Evolutionary conservation across 2,329 filamentous ascomycete genomes (phyloP), one percentile per base, ranked within the genome.

Genomic region (Microcera coccophila): DNA sequence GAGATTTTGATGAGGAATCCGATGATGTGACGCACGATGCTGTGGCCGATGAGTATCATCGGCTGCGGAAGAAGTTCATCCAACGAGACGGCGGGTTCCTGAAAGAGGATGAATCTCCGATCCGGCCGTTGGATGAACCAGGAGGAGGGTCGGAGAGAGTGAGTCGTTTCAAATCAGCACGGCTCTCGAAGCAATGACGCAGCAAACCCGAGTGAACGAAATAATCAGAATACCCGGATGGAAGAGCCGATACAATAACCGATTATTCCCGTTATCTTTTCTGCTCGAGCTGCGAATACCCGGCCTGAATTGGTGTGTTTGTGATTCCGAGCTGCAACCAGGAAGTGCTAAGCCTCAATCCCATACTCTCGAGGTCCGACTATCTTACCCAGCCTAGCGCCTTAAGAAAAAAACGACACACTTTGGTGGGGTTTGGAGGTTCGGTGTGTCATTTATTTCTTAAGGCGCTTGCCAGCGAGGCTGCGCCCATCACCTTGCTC

Each of bases 41-140:
- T 62, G 82, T 95, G 12, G 84, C 87, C 7, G 79, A 81, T 28
- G 87, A 94, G 60, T 95, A 95, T 64, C 85, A 95, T 62, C 82
- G 80, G 34, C 74, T 87, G 63, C 84, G 91, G 16, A 95, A 90
- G 61, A 80, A 79, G 57, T 83, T 94, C 66, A 90, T 96, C 41
- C 81, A 89, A 53, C 78, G 82, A 54, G 81, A 93, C 55, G 90
- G 90, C 39, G 90, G 90, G 3, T 95, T 95, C 63, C 69, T 85
- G 55, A 77, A 80, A 44, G 79, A 89, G 54, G 80, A 86, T 45
- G 82, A 88, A 46, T 74, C 79, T 39, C 77, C 78, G 15, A 78
- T 82, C 36, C 76, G 85, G 39, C 79, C 85, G 2, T 71, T 90
- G 34, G 82, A 83, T 41, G 81, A 90, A 55, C 74, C 78, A 19